Percentiles rank a stretch among this genome's conserved stretches.
Evolutionary conservation across 345 rosid species (phyloP).

Genomic region (Salix koriyanagi): DNA sequence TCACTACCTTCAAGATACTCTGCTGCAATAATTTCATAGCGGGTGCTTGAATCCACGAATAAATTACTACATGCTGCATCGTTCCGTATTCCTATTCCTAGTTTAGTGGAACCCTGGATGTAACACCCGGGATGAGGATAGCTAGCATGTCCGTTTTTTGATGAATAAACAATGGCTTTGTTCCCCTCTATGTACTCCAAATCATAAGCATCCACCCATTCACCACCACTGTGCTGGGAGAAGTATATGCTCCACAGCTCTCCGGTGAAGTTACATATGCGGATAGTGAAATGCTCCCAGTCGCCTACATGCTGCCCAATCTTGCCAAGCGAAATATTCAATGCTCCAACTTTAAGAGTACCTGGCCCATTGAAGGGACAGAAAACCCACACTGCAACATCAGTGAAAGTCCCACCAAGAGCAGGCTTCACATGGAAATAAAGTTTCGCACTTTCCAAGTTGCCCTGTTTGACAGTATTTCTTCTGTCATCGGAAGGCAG

Average conservation of each 20-base stretch:
- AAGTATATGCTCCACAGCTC: slow-evolving; percentile 72
- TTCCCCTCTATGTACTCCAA: slow-evolving; percentile 62
- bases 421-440: slow-evolving; percentile 81
- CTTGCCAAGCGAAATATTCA: slow-evolving; percentile 43
- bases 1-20: slow-evolving; percentile 58
- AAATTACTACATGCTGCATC: slow-evolving; percentile 51
- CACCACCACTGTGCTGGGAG: slow-evolving; percentile 90
- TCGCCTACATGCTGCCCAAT: slow-evolving; percentile 90
- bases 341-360: slow-evolving; percentile 54
- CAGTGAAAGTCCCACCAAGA: slow-evolving; percentile 77
- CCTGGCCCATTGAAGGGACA: slow-evolving; percentile 92
- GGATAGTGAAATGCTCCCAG: slow-evolving; percentile 92
- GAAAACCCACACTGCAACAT: slow-evolving; percentile 81
- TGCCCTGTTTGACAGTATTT: slow-evolving; percentile 47
- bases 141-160: slow-evolving; percentile 77
- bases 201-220: slow-evolving; percentile 68
- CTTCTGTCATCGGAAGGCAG: slow-evolving; percentile 38
- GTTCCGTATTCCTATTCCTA: slow-evolving; percentile 71
- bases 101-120: slow-evolving; percentile 59
- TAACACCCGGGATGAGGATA: slow-evolving; percentile 63
- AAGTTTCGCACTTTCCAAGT: slow-evolving; percentile 63
- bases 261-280: slow-evolving; percentile 73
- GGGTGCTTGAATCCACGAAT: slow-evolving; percentile 53
- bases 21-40: slow-evolving; percentile 64
- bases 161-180: slow-evolving; percentile 60